Evolutionary conservation across 2,329 filamentous ascomycete species (phyloP), one percentile per base, ranked within the genome.

Genomic region (Xylariaceae sp.): DNA sequence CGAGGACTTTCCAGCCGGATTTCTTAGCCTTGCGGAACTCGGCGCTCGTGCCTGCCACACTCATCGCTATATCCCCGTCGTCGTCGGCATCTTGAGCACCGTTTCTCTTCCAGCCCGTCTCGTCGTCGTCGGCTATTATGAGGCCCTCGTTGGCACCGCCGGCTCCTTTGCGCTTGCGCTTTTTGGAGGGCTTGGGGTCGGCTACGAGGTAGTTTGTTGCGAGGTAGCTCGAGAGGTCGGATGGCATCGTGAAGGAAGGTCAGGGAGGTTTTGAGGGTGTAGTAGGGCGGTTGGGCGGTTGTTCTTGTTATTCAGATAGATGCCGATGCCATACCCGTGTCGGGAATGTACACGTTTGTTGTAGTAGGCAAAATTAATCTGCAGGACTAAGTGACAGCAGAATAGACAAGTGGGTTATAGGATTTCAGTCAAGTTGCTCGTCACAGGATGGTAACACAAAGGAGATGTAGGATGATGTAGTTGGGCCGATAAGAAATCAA

Each of bases 181-280:
- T 85, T 61, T 84, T 84, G 39, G 69, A 58, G 16, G 77, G 74
- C 52, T 79, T 80, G 5, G 73, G 67, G 50, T 81, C 76, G 33
- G 77, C 72, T 44, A 76, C 71, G 40, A 98, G 83, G 65, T 98
- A 98, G 66, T 90, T 93, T 52, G 88, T 85, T 29, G 92, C 91
- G 27, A 98, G 80, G 62, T 97, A 98, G 61, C 83, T 82, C 47
- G 89, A 84, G 54, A 96, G 77, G 55, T 81, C 76, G 49, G 73
- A 72, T 35, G 77, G 68, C 77, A 80, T 81, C 14, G 42, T 54
- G 49, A 8, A 4, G 27, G 16, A 16, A 32, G 25, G 19, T 22
- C 6, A 35, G 50, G 22, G 41, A 23, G 34, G 42, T 36, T 6
- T 21, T 7, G 27, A 14, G 19, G 19, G 21, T 12, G 22, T 22